Evolutionary conservation across 495 filamentous ascomycete genomes (phyloP).

Genomic region (Lasiosphaeriaceae sp.): DNA sequence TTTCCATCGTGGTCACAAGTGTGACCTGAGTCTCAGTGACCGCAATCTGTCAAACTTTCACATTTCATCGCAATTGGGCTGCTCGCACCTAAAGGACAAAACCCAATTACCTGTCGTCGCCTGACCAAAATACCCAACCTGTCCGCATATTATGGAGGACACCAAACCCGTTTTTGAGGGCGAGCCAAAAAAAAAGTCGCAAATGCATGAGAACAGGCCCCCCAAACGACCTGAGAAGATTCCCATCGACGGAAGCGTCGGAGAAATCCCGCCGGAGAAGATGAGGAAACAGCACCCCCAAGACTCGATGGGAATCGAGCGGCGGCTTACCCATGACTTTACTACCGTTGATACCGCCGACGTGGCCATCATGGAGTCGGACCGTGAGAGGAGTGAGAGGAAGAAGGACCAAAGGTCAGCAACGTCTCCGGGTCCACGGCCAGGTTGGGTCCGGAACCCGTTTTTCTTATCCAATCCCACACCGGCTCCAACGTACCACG

Average conservation of each 20-base stretch:
- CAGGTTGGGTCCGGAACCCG: background rate
- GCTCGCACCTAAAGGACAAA: no score
- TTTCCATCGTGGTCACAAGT: no score
- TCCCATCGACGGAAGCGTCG: background rate
- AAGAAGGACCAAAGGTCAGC: background rate
- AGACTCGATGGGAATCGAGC: background rate
- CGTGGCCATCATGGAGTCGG: background rate
- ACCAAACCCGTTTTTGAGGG: conserved; percentile 5
- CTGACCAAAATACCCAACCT: background rate
- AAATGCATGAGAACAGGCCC: conserved; percentile 4
- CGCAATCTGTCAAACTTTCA: no score
- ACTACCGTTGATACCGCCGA: background rate
- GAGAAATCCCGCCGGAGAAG: background rate
- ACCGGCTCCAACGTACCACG: no score
- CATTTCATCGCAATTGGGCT: no score
- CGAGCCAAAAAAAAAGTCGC: background rate
- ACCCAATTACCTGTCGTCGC: background rate
- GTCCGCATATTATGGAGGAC: conserved; percentile 11
- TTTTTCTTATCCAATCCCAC: no score
- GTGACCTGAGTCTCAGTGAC: no score
- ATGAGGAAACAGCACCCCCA: background rate
- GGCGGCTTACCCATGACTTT: background rate
- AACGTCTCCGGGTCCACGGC: background rate
- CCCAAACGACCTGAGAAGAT: conserved; percentile 12
- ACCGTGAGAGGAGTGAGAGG: background rate